Evolutionary conservation across 495 filamentous ascomycete genomes (phyloP), one percentile per base, ranked within the genome.

Genomic region (Hypoxylon cercidicola): DNA sequence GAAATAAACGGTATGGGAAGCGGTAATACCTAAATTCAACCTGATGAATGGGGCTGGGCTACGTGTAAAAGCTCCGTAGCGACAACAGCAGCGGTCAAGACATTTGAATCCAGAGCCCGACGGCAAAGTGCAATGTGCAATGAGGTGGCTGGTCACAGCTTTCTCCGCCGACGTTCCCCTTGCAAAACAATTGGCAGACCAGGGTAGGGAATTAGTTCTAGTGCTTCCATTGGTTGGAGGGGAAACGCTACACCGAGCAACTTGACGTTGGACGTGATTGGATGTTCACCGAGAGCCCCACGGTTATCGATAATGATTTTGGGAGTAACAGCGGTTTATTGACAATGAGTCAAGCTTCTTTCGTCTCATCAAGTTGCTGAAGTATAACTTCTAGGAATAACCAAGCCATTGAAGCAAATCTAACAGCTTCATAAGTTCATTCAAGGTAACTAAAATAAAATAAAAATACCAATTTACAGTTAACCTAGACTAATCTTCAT

Each of bases 181-280:
- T 68, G 64, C 34, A 59, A 51, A 55, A 55, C 54, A 53, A 47
- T 64, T 58, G 21, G 48, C 46, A 30, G 47, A n/a, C 23, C 30
- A 11, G 44, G 44, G n/a, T 15, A 34, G 6, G 25, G 30, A 25
- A 12, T 15, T 28, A 7, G 9, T 10, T 44, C 19, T 32, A 20
- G 13, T 58, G 35, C 50, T 58, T 57, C 47, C 1, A 70, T 70
- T 70, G 67, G 67, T 59, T 70, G 67, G 67, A 56, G 43, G 62
- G 67, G 62, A 50, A 62, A 68, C 57, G 46, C 47, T 44, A 55
- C 53, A 62, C 53, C 53, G 54, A 30, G 16, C 18, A 18, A 32
- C 23, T 30, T 40, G 30, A 32, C 11, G 5, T n/a, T 5, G 8
- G 35, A 44, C 4, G n/a, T 53, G 19, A 50, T 55, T 55, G 49